Evolutionary conservation across 2,329 filamentous ascomycete genomes (phyloP), one percentile per base, ranked within the genome.

Genomic region (Penicillium capsulatum): DNA sequence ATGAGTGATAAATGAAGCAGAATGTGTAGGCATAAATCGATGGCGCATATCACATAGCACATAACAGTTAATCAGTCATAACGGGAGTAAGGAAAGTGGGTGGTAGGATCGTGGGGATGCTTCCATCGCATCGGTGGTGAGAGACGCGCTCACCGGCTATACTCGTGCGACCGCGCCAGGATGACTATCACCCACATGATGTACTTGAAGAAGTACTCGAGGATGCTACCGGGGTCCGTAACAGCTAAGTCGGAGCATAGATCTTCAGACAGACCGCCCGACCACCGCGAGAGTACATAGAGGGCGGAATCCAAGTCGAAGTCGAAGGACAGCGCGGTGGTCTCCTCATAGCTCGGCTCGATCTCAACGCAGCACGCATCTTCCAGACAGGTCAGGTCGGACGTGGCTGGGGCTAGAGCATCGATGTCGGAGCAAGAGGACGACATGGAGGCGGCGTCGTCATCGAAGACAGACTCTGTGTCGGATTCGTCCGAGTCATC

Each of bases 101-200:
- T n/a, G n/a, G n/a, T n/a, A n/a, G n/a, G n/a, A n/a, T n/a, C n/a
- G n/a, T n/a, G n/a, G n/a, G n/a, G n/a, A n/a, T n/a, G n/a, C n/a
- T n/a, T n/a, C n/a, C n/a, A n/a, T n/a, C n/a, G n/a, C n/a, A n/a
- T n/a, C n/a, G n/a, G n/a, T n/a, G n/a, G n/a, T n/a, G n/a, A n/a
- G n/a, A n/a, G 11, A 11, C 26, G 30, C 1, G 29, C 16, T 4
- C 17, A 4, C n/a, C 17, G 14, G 5, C 10, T 24, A 13, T 36
- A 11, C 15, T 36, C 40, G 19, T 22, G 11, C 16, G 39, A 42
- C 4, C 30, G 33, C 10, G 30, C 34, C 13, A 38, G 27, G 4
- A 32, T 26, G 20, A 42, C 22, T 1, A 48, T 38, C 14, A 45
- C 31, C 16, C 30, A 48, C 9, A 45, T 5, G 3, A 45, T 36